phyloP scores from a whole-genome alignment of 257 asterid genomes.

The Solanum sejunctum region DNA sequence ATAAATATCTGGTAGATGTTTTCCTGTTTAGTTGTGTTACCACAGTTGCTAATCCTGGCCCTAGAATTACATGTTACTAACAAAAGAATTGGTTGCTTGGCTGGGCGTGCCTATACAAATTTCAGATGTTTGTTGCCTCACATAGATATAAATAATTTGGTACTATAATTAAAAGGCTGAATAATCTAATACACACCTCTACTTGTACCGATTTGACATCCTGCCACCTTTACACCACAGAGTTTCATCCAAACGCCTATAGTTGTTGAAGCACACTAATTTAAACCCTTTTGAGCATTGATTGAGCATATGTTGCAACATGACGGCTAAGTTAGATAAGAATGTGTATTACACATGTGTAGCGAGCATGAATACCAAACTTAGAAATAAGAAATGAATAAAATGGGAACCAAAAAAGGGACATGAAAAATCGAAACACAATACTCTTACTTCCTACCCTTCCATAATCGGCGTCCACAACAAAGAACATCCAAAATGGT shows the following conservation, averaged over 20 bases:
- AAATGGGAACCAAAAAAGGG: not conserved
- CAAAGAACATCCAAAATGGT: not conserved
- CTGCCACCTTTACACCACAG: not conserved
- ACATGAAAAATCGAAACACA: not conserved
- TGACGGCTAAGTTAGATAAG: not conserved
- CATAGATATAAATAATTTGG: not conserved
- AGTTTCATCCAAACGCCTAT: not conserved
- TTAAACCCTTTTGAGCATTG: not conserved
- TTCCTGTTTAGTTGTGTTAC: not conserved
- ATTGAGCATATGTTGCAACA: not conserved
- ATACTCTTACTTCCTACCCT: not conserved
- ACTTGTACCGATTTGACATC: not conserved
- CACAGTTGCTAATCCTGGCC: not conserved
- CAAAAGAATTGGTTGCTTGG: not conserved
- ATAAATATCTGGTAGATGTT: not conserved
- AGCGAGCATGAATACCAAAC: not conserved
- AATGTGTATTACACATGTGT: not conserved
- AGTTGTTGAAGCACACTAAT: not conserved
- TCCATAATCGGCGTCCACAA: not conserved
- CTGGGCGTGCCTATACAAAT: not conserved
- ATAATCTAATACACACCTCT: not conserved
- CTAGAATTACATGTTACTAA: not conserved
- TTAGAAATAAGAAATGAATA: not conserved
- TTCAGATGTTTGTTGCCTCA: not conserved
- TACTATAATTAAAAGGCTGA: not conserved